A percentile compares a stretch with the other conserved stretches of the same genome.
phyloP scores from a whole-genome alignment of 768 basidiomycete species.

The Kwoniella dejecticola region DNA sequence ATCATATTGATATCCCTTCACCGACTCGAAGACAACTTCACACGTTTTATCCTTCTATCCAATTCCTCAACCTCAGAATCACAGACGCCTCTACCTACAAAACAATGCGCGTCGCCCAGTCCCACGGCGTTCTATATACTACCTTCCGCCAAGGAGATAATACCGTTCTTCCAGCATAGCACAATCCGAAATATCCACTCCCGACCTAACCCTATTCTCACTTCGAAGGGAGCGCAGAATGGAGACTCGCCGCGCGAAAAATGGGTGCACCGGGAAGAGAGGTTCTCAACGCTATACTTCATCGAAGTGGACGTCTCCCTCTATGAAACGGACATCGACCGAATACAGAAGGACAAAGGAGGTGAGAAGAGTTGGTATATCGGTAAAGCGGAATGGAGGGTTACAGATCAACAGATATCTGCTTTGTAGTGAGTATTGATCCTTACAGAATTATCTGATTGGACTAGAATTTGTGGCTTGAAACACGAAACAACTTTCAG shows the following conservation, averaged over 20 bases:
- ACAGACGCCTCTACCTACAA: neutral
- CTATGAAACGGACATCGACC: neutral
- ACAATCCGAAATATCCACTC: slow-evolving; percentile 5
- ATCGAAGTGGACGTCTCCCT: neutral
- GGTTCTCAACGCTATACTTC: slow-evolving; percentile 16
- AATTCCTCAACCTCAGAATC: neutral
- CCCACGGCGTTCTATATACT: slow-evolving; percentile 16
- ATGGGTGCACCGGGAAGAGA: neutral
- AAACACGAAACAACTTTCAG: no score
- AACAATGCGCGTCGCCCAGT: neutral
- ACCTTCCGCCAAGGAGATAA: neutral
- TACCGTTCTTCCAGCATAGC: neutral
- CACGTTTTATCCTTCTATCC: slow-evolving; percentile 48
- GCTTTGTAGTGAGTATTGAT: slow-evolving; percentile 1
- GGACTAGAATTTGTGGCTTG: no score
- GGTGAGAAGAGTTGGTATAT: slow-evolving; percentile 3
- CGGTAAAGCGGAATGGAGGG: slow-evolving; percentile 7
- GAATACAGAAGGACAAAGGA: neutral
- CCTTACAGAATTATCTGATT: no score
- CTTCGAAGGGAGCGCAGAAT: neutral
- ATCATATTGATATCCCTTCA: no score
- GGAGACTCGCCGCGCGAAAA: neutral
- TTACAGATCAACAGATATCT: slow-evolving; percentile 12
- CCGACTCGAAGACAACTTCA: slow-evolving; percentile 43
- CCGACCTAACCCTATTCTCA: slow-evolving; percentile 1